Evolutionary conservation across 192 early-diverging fungal genomes (phyloP).

Genomic region (Rhizophagus clarus): DNA sequence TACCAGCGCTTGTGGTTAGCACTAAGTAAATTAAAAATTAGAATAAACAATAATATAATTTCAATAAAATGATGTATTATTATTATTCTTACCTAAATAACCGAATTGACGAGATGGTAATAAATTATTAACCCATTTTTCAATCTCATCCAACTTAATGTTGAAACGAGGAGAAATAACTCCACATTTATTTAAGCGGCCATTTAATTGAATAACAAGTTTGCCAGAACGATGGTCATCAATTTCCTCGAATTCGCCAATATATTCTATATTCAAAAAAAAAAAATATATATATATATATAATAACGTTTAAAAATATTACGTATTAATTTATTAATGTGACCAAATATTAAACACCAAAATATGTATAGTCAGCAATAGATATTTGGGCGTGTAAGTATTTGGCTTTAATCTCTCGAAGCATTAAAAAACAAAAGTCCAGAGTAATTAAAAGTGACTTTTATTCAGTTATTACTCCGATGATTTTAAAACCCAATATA

Average conservation of each 20-base stretch:
- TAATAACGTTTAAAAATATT: not conserved
- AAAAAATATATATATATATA: conserved; percentile 8
- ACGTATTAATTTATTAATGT: not conserved
- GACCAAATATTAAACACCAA: conserved; percentile 24
- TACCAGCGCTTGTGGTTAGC: conserved; percentile 91
- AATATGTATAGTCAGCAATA: conserved; percentile 25
- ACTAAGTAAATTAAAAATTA: conserved; percentile 33
- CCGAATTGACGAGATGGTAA: conserved; percentile 99
- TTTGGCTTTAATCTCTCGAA: conserved; percentile 59
- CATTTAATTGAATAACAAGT: conserved; percentile 97
- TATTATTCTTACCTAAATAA: conserved; percentile 65
- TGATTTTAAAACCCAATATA: conserved; percentile 10
- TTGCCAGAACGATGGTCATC: conserved; percentile 98
- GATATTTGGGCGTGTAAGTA: conserved; percentile 57
- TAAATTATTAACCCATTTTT: conserved; percentile 96
- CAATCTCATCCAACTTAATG: conserved; percentile 90
- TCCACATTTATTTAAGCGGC: conserved; percentile 99
- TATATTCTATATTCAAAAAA: conserved; percentile 71
- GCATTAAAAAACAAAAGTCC: conserved; percentile 73
- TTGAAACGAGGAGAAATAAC: conserved; percentile 99
- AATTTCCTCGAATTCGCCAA: conserved; percentile 98
- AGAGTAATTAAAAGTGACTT: conserved; percentile 49
- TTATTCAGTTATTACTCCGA: conserved; percentile 77
- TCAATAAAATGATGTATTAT: not conserved
- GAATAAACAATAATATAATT: conserved; percentile 9